These are phyloP conservation scores for Emmonsiellopsis sp. DNA, from an alignment of 2,329 filamentous ascomycete species.

Conservation along the genomic window DNA sequence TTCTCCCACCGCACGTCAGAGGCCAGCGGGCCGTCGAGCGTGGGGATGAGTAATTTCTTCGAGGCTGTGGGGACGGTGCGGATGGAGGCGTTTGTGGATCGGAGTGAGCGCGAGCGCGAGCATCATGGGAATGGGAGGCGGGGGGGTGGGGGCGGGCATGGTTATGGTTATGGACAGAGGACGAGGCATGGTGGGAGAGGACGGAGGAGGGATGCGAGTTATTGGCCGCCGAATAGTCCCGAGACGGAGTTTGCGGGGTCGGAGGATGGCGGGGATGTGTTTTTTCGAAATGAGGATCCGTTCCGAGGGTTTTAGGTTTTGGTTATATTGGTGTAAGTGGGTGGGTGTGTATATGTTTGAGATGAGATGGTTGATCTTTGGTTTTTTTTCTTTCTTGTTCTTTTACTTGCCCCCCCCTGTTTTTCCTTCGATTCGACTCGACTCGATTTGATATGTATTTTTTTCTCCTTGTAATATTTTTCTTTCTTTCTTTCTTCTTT, in stretches of 20 bases:
- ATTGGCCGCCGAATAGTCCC: slow-evolving; percentile 25
- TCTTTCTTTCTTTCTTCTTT: background rate
- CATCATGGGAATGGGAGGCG: slow-evolving; percentile 6
- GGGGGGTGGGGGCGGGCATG: background rate
- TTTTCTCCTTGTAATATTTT: background rate
- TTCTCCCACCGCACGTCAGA: slow-evolving; percentile 45
- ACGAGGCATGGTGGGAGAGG: slow-evolving; percentile 14
- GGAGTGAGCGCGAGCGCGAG: slow-evolving; percentile 25
- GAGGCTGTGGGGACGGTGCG: slow-evolving; percentile 83
- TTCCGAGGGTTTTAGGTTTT: slow-evolving; percentile 35
- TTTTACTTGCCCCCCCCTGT: slow-evolving; percentile 2
- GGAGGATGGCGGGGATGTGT: slow-evolving; percentile 29
- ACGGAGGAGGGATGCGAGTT: slow-evolving; percentile 21
- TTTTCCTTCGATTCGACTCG: background rate
- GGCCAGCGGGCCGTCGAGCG: slow-evolving; percentile 38
- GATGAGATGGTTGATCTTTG: background rate
- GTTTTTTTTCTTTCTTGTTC: background rate
- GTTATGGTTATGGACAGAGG: slow-evolving; percentile 7
- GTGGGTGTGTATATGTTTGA: background rate
- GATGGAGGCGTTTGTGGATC: slow-evolving; percentile 91
- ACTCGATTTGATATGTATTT: background rate
- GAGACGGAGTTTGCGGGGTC: slow-evolving; percentile 26
- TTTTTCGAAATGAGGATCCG: slow-evolving; percentile 34
- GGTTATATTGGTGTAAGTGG: background rate
- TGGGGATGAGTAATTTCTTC: slow-evolving; percentile 55